phyloP scores from a whole-genome alignment of 768 basidiomycete genomes.

The Boletus vinaceobasis region DNA sequence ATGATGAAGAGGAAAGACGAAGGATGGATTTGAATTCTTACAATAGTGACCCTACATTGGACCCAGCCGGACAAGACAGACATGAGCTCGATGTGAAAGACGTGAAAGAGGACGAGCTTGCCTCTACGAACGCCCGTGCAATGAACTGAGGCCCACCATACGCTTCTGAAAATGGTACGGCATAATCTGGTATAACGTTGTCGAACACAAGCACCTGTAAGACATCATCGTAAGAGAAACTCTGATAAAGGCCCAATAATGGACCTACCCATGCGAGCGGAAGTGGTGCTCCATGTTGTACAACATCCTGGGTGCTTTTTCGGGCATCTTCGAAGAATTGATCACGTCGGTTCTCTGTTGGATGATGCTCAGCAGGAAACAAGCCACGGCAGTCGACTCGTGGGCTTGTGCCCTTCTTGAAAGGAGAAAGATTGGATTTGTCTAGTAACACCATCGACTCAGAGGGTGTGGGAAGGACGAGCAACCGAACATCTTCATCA shows the following conservation, averaged over 20 bases:
- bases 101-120: background rate
- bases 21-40: conserved; percentile 7
- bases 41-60: conserved; percentile 24
- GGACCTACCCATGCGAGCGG: conserved; percentile 27
- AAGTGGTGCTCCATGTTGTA: conserved; percentile 22
- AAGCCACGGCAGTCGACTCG: conserved; percentile 22
- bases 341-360: conserved; percentile 1
- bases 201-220: conserved; percentile 24
- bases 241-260: no score
- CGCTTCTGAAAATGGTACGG: conserved; percentile 26
- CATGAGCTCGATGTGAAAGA: background rate
- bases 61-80: background rate
- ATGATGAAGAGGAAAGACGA: background rate
- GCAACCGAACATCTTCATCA: conserved; percentile 5
- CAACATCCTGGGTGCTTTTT: conserved; percentile 12
- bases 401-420: conserved; percentile 13
- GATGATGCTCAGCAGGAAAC: conserved; percentile 9
- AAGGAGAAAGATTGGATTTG: conserved; percentile 12
- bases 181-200: conserved; percentile 28
- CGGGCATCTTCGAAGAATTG: background rate
- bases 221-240: background rate
- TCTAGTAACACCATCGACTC: conserved; percentile 15
- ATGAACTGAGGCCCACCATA: conserved; percentile 27
- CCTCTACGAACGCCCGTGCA: conserved; percentile 27
- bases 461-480: conserved; percentile 2